Conservation (phyloP, 352 stramenopile species). For the Phytophthora nicotianae region DNA sequence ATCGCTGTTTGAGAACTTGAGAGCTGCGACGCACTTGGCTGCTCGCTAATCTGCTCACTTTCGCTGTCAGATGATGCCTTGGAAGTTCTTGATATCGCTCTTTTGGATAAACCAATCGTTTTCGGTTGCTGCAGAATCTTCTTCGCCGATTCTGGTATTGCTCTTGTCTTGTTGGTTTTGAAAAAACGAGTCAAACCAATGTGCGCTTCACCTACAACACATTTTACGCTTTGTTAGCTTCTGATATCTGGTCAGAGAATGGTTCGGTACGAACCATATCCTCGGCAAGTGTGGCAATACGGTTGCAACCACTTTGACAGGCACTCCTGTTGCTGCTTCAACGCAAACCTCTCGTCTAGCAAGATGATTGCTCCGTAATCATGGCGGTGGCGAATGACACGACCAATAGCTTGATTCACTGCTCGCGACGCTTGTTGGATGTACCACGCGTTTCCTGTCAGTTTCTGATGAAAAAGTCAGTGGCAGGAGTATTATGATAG, state of each 20-base stretch:
- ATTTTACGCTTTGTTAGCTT: constrained; percentile 15
- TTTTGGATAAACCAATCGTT: constrained; percentile 46
- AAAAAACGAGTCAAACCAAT: constrained; percentile 87
- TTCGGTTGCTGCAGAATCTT: constrained; percentile 44
- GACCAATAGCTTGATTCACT: constrained; percentile 99
- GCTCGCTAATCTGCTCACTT: constrained; percentile 21
- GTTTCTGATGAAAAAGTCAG: constrained; percentile 57
- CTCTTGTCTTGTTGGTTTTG: constrained; percentile 70
- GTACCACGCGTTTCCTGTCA: constrained; percentile 98
- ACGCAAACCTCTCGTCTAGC: constrained; percentile 96
- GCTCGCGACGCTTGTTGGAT: constrained; percentile 97
- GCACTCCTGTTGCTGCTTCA: constrained; percentile 89
- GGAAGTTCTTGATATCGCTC: constrained; percentile 19
- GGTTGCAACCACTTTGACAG: constrained; percentile 96
- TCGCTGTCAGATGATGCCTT: constrained; percentile 25
- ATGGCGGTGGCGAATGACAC: constrained; percentile 98
- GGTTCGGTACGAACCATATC: constrained; percentile 56
- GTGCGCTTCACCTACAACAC: constrained; percentile 68
- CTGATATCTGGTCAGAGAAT: neutral
- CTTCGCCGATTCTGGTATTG: constrained; percentile 31
- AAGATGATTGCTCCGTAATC: constrained; percentile 99
- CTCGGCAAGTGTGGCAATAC: constrained; percentile 66
- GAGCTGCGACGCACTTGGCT: constrained; percentile 12
- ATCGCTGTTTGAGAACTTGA: constrained; percentile 51
- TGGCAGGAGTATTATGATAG: constrained; percentile 4